Percentiles rank a stretch among this genome's conserved stretches.
Evolutionary conservation across 2,329 filamentous ascomycete genomes (phyloP).

Genomic region (Fusarium virguliforme): DNA sequence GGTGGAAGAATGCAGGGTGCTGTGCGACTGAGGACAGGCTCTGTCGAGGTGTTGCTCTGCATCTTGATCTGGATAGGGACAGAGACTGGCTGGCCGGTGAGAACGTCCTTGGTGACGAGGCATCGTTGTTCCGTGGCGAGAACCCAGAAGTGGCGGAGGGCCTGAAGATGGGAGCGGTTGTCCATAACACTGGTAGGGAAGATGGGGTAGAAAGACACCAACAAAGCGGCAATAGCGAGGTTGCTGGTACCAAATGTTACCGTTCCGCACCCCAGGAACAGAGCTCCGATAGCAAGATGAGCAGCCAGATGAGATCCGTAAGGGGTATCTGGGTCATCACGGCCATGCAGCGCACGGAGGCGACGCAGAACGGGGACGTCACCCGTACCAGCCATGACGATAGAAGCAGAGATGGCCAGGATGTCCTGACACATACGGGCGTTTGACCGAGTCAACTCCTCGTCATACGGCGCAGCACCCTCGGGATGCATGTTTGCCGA

Average conservation of each 20-base stretch:
- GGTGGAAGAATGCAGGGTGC: conserved; percentile 77
- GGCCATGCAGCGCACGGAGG: conserved; percentile 88
- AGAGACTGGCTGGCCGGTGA: conserved; percentile 84
- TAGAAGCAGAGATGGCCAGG: conserved; percentile 84
- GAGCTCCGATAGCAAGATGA: conserved; percentile 89
- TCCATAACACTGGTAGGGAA: conserved; percentile 93
- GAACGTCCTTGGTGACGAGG: conserved; percentile 87
- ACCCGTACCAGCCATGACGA: conserved; percentile 96
- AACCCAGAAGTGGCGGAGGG: conserved; percentile 98
- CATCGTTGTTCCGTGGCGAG: conserved; percentile 92
- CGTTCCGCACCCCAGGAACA: conserved; percentile 94
- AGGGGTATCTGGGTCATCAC: conserved; percentile 85
- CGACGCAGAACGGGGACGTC: conserved; percentile 89
- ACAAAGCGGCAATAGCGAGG: conserved; percentile 85
- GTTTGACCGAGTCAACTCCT: conserved; percentile 85
- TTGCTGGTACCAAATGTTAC: conserved; percentile 93
- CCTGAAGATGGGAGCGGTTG: conserved; percentile 94
- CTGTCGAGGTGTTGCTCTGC: conserved; percentile 59
- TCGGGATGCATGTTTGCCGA: conserved; percentile 52
- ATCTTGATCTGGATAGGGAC: conserved; percentile 79
- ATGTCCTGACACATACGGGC: conserved; percentile 93
- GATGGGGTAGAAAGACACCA: conserved; percentile 94
- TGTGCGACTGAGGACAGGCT: conserved; percentile 60
- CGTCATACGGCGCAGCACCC: conserved; percentile 76
- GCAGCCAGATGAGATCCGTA: conserved; percentile 96